Conservation (phyloP, 2,329 filamentous ascomycete species). For the Paraconiothyrium sp. region DNA sequence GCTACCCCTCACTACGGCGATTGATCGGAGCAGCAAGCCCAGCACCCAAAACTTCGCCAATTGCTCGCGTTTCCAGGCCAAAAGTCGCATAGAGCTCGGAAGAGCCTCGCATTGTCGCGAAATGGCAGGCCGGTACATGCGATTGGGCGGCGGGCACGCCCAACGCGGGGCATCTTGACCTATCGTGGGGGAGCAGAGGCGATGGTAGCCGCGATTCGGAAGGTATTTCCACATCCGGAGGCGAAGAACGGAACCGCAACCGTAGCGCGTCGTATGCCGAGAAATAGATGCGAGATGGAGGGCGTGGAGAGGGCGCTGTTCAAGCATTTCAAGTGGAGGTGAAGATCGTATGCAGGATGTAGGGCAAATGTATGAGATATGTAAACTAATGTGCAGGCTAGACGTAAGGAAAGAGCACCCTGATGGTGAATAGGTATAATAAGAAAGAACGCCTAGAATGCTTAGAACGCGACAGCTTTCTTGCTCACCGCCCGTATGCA, state of each 20-base stretch:
- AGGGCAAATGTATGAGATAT: background rate
- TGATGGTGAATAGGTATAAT: constrained; percentile 13
- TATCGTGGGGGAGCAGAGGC: constrained; percentile 10
- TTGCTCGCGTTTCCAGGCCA: constrained; percentile 38
- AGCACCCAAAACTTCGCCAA: constrained; percentile 28
- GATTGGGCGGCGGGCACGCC: constrained; percentile 11
- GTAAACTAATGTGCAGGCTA: constrained; percentile 3
- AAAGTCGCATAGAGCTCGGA: constrained; percentile 36
- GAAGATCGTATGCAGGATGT: background rate
- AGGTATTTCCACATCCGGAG: constrained; percentile 21
- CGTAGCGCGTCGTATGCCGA: background rate
- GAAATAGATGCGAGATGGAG: background rate
- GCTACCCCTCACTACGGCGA: constrained; percentile 34
- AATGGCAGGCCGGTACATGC: background rate
- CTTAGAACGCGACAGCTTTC: background rate
- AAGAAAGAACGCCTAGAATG: constrained; percentile 14
- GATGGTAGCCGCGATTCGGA: constrained; percentile 19
- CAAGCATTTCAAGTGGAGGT: background rate
- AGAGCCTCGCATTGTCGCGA: constrained; percentile 3
- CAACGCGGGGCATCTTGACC: constrained; percentile 17
- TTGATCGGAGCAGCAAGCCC: constrained; percentile 30
- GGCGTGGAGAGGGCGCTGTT: background rate
- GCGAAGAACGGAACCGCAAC: constrained; percentile 15
- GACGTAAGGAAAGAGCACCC: constrained; percentile 12
- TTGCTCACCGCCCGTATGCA: background rate